Evolutionary conservation across 176 grass and related monocot genomes (phyloP).

Genomic region (Juncus inflexus): DNA sequence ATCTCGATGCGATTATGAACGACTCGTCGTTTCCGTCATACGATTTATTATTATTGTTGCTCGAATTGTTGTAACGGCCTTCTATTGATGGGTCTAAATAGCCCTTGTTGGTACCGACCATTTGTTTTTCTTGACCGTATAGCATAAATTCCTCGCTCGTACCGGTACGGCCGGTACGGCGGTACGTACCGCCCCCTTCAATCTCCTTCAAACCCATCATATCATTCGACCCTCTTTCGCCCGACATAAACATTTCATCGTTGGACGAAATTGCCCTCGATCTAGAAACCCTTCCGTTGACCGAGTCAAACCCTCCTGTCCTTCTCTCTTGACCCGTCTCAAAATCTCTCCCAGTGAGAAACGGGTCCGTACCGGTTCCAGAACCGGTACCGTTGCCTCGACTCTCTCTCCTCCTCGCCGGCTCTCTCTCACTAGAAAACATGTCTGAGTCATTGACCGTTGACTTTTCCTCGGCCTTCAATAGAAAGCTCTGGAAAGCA

Average conservation of each 20-base stretch:
- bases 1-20: constrained; percentile 82
- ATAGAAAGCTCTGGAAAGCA: constrained; percentile 81
- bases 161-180: constrained; percentile 34
- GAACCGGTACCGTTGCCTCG: constrained; percentile 9
- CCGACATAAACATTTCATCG: constrained; percentile 72
- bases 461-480: constrained; percentile 79
- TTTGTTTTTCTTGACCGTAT: constrained; percentile 52
- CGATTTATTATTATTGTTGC: constrained; percentile 42
- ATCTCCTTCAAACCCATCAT: constrained; percentile 72
- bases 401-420: constrained; percentile 43
- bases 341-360: constrained; percentile 57
- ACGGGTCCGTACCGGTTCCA: constrained; percentile 41
- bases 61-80: constrained; percentile 33
- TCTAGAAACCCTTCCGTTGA: constrained; percentile 51
- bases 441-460: constrained; percentile 48
- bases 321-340: constrained; percentile 36
- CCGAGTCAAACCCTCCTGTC: constrained; percentile 48
- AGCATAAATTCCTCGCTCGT: constrained; percentile 64
- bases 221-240: constrained; percentile 39
- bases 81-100: constrained; percentile 74
- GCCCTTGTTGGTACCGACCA: constrained; percentile 31
- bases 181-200: constrained; percentile 58
- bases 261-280: constrained; percentile 41
- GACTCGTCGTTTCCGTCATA: constrained; percentile 58
- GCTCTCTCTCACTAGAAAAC: constrained; percentile 63